Evolutionary conservation across 805 yeast genomes (phyloP).

Genomic region (Nakazawaea ernobii): DNA sequence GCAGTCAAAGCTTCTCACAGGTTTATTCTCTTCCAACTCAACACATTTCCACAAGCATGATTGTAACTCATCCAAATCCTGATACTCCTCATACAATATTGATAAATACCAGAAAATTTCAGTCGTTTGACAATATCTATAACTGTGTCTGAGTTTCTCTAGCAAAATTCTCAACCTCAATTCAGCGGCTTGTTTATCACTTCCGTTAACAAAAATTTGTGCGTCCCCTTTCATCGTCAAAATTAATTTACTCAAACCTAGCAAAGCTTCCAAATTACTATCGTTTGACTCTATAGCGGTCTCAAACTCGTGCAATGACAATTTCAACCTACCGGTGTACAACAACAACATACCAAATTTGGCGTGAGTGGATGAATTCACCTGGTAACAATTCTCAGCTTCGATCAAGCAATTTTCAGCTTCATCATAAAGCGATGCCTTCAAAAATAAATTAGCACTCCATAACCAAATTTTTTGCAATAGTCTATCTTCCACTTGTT

Average conservation of each 20-base stretch:
- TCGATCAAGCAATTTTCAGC: constrained; percentile 70
- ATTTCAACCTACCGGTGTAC: constrained; percentile 23
- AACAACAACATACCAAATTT: constrained; percentile 40
- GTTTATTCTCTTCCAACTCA: constrained; percentile 54
- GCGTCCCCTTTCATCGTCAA: constrained; percentile 32
- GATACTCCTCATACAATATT: constrained; percentile 56
- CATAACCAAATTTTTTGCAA: constrained; percentile 71
- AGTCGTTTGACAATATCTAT: constrained; percentile 31
- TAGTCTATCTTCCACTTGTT: constrained; percentile 16
- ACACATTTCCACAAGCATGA: constrained; percentile 57
- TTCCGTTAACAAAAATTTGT: constrained; percentile 40
- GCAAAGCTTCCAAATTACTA: constrained; percentile 43
- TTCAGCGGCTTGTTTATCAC: constrained; percentile 56
- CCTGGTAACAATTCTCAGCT: constrained; percentile 46
- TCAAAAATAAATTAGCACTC: constrained; percentile 59
- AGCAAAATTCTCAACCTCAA: constrained; percentile 46
- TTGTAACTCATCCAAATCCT: constrained; percentile 37
- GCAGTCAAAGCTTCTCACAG: constrained; percentile 33
- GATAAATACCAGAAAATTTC: constrained; percentile 73
- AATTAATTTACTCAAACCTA: constrained; percentile 50
- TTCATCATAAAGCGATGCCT: constrained; percentile 48
- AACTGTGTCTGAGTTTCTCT: constrained; percentile 34
- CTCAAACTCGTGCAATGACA: constrained; percentile 61
- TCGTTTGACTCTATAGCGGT: constrained; percentile 45
- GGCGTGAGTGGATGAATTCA: constrained; percentile 43